Percentiles rank a stretch among this genome's conserved stretches.
Evolutionary conservation across 139 green algal genomes (phyloP).

Genomic region (Ostreobium quekettii): DNA sequence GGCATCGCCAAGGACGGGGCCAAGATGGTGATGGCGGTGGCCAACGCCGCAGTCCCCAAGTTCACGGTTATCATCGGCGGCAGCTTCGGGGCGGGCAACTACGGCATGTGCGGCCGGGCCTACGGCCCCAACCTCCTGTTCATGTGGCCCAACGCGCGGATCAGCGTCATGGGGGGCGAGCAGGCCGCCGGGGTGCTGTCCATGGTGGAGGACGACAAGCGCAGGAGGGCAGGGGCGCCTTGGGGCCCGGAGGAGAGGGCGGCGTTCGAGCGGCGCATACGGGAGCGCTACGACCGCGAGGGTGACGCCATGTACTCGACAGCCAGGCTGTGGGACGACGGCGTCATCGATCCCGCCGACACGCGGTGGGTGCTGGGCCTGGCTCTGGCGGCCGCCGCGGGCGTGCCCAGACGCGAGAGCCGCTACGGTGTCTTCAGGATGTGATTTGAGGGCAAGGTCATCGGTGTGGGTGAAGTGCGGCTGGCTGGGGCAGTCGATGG

Average conservation of each 20-base stretch:
- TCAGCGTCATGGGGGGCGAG: constrained; percentile 86
- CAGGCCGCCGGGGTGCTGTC: constrained; percentile 74
- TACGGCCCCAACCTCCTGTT: constrained; percentile 88
- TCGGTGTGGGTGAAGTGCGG: too few species aligned
- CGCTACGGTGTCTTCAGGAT: constrained; percentile 41
- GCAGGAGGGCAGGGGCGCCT: constrained; percentile 28
- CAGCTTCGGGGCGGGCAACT: constrained; percentile 89
- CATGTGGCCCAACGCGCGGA: constrained; percentile 91
- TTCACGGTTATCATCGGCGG: constrained; percentile 82
- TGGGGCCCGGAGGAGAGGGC: constrained; percentile 64
- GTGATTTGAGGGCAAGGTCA: constrained; percentile 16
- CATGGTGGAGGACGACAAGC: constrained; percentile 76
- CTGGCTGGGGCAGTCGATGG: too few species aligned
- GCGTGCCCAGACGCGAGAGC: constrained; percentile 18
- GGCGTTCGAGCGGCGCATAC: constrained; percentile 60
- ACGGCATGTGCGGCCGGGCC: constrained; percentile 91
- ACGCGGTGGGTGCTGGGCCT: constrained; percentile 69
- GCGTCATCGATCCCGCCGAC: constrained; percentile 81
- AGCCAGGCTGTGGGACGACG: constrained; percentile 88
- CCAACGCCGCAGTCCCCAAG: constrained; percentile 76
- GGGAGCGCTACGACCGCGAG: constrained; percentile 64
- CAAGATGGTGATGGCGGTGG: constrained; percentile 93
- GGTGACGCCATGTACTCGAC: constrained; percentile 59
- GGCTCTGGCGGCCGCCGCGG: constrained; percentile 48
- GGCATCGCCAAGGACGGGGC: constrained; percentile 93